phyloP scores from a whole-genome alignment of 257 asterid genomes.

The Lantana camara region DNA sequence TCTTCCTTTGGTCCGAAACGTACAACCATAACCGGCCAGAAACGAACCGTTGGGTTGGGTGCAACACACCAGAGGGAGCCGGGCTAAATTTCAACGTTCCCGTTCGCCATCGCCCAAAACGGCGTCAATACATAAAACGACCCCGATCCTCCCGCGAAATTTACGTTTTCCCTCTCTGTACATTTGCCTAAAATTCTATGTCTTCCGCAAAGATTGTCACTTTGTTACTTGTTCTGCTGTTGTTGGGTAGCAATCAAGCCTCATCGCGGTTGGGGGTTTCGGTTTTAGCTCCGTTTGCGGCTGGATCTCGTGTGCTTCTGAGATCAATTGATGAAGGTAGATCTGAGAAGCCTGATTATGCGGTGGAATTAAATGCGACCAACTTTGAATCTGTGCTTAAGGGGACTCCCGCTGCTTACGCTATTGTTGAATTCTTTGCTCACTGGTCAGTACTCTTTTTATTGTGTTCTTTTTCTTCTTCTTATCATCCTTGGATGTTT shows the following conservation, averaged over 20 bases:
- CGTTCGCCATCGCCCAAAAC: conserved; percentile 31
- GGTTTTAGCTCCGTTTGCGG: conserved; percentile 31
- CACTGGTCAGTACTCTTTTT: conserved; percentile 56
- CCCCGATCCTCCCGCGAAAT: conserved; percentile 6
- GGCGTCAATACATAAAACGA: too few relatives aligned
- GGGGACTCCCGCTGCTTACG: conserved; percentile 70
- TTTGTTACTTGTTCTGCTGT: conserved; percentile 39
- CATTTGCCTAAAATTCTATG: conserved; percentile 29
- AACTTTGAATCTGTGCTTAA: conserved; percentile 66
- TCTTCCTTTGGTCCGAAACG: too few relatives aligned
- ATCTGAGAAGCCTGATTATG: conserved; percentile 50
- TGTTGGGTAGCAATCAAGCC: conserved; percentile 32
- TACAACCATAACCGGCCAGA: background rate
- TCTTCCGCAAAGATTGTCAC: conserved; percentile 31
- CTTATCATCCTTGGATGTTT: background rate
- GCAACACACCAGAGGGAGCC: too few relatives aligned
- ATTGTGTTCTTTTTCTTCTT: background rate
- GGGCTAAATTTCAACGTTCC: too few relatives aligned
- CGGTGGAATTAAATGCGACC: conserved; percentile 72
- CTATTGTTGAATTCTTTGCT: conserved; percentile 88
- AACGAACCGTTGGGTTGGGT: background rate
- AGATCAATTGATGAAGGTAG: conserved; percentile 49
- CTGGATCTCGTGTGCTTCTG: conserved; percentile 70
- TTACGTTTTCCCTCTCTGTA: conserved; percentile 26
- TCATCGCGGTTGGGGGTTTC: conserved; percentile 1